Evolutionary conservation across 768 basidiomycete genomes (phyloP), one percentile per base, ranked within the genome.

Genomic region (Lentinula boryana): DNA sequence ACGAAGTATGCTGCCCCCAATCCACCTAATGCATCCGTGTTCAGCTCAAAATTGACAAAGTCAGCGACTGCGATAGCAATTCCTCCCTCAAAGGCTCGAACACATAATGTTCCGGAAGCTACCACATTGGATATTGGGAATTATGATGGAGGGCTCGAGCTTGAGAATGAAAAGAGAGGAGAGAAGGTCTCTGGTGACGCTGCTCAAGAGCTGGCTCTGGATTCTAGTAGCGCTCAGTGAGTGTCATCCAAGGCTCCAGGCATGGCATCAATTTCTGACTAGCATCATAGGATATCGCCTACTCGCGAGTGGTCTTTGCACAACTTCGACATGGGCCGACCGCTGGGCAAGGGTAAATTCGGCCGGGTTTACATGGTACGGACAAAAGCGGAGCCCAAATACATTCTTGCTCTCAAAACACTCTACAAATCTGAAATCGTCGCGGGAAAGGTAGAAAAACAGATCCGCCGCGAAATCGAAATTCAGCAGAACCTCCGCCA

Each of bases 301-400:
- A 93, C 92, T 0, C 84, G 86, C 18, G 91, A 93, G 68, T 94
- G 95, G 89, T 85, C 83, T 33, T 78, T 98, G 4, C 83, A 84
- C 61, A 82, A 87, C 58, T 97, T 99, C 67, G 93, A 97, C 64
- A 96, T 98, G 68, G 96, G 97, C 16, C 85, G 94, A 10, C 94
- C 95, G 3, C 81, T 99, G 1, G 97, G 97, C n/a, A 98, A 98
- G 72, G 97, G 97, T 50, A 98, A 98, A 77, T 99, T 98, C 67
- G 97, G 97, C 1, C 90, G 94, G 2, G 97, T 99, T 27, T 98
- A 99, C 79, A 95, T 98, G 88, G 94, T 96, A 49, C 86, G 95
- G 55, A 98, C 96, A 18, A 96, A 95, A 72, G 72, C 78, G 62
- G 83, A 88, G 62, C 93, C 95, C 1, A 84, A 88, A 62, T 98